Conservation (phyloP, 345 rosid species). For the Lepidium africanum region DNA sequence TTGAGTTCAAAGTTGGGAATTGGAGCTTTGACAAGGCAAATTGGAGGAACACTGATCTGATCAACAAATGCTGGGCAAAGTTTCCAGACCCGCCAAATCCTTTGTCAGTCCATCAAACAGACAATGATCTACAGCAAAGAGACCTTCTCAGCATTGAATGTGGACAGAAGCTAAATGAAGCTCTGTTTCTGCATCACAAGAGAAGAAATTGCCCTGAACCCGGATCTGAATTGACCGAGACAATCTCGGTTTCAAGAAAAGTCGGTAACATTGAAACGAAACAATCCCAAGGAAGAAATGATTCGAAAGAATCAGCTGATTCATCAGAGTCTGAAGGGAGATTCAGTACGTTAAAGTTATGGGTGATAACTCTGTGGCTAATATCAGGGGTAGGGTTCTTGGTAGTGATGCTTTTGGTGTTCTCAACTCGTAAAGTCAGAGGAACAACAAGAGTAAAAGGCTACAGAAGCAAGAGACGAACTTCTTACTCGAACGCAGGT, state of each 20-base stretch:
- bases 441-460: constrained; percentile 50
- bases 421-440: constrained; percentile 49
- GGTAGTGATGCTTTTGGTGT: constrained; percentile 45
- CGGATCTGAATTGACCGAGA: constrained; percentile 14
- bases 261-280: constrained; percentile 13
- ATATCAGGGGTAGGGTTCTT: constrained; percentile 70
- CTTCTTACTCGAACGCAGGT: constrained; percentile 32
- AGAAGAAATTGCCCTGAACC: constrained; percentile 63
- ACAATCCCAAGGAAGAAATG: constrained; percentile 21
- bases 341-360: constrained; percentile 54
- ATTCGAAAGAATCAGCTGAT: constrained; percentile 26
- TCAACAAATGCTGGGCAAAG: constrained; percentile 77
- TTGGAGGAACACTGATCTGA: constrained; percentile 72
- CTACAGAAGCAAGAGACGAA: constrained; percentile 56
- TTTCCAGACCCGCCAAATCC: constrained; percentile 88
- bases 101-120: constrained; percentile 43
- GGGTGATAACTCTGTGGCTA: constrained; percentile 71
- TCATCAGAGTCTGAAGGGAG: constrained; percentile 36
- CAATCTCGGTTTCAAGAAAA: constrained; percentile 10
- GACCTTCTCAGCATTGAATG: constrained; percentile 95
- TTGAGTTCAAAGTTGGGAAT: constrained; percentile 76
- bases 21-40: constrained; percentile 99
- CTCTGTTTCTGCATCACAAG: constrained; percentile 69
- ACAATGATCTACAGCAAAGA: constrained; percentile 40
- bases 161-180: constrained; percentile 70